These are phyloP conservation scores for Pichia sp. DNA, from an alignment of 1,139 yeast species.

Conservation along the genomic window DNA sequence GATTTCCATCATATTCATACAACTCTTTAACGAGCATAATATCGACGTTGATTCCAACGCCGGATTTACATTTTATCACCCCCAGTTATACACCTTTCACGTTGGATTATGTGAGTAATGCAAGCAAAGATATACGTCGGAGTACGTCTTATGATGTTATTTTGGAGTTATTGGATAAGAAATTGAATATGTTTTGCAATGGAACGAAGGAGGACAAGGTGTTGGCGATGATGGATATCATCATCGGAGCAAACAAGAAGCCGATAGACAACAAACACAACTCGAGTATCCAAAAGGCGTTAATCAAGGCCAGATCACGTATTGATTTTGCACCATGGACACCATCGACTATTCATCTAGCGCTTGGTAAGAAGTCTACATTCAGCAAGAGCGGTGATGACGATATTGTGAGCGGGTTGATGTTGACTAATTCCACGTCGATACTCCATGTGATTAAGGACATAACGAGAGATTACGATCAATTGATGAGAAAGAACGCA, in stretches of 20 bases:
- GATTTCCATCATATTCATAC: conserved; percentile 93
- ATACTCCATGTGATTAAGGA: conserved; percentile 64
- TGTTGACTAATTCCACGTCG: conserved; percentile 77
- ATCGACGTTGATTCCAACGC: conserved; percentile 83
- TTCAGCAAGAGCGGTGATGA: conserved; percentile 34
- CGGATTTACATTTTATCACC: conserved; percentile 82
- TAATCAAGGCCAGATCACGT: conserved; percentile 74
- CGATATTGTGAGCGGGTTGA: conserved; percentile 59
- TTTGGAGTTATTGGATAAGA: conserved; percentile 77
- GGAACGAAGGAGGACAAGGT: conserved; percentile 47
- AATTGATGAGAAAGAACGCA: conserved; percentile 77
- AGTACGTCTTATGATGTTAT: conserved; percentile 84
- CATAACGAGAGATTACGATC: conserved; percentile 75
- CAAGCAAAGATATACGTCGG: conserved; percentile 60
- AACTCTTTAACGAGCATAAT: conserved; percentile 81
- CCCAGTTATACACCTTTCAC: conserved; percentile 91
- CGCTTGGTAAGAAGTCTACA: conserved; percentile 74
- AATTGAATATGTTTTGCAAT: conserved; percentile 70
- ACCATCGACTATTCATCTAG: conserved; percentile 75
- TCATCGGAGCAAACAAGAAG: conserved; percentile 58
- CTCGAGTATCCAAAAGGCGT: conserved; percentile 72
- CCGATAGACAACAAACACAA: conserved; percentile 35
- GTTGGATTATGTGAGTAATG: conserved; percentile 51
- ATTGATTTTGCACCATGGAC: conserved; percentile 87
- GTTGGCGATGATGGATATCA: conserved; percentile 69